phyloP scores from a whole-genome alignment of 345 rosid genomes.

The Hirschfeldia incana region DNA sequence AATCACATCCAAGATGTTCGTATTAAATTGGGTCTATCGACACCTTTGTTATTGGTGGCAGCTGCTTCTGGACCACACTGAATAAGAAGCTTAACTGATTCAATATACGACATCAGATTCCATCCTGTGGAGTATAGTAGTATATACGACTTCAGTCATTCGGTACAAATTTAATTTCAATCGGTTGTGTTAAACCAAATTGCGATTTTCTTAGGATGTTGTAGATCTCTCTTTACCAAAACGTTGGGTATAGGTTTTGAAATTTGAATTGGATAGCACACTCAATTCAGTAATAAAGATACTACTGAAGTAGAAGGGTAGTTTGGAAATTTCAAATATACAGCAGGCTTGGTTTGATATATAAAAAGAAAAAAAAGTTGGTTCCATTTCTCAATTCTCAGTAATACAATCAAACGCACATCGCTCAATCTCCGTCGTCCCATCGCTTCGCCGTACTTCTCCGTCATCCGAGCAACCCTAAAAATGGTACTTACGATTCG shows the following conservation, averaged over 20 bases:
- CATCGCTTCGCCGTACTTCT: slow-evolving; percentile 9
- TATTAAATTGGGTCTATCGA: too few relatives aligned
- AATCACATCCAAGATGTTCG: not conserved
- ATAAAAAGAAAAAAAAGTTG: not conserved
- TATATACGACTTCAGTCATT: too few relatives aligned
- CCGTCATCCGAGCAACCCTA: slow-evolving; percentile 13
- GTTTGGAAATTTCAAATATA: not conserved
- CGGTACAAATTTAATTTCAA: not conserved
- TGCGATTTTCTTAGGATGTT: not conserved
- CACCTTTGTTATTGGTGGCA: too few relatives aligned
- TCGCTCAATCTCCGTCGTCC: slow-evolving; percentile 24
- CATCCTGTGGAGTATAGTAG: too few relatives aligned
- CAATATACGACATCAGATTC: too few relatives aligned
- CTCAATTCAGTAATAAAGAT: not conserved
- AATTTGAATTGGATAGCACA: slow-evolving; percentile 17
- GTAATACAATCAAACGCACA: not conserved
- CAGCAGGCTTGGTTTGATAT: not conserved
- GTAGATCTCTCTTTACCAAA: too few relatives aligned
- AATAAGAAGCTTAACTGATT: too few relatives aligned
- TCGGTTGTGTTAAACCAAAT: not conserved
- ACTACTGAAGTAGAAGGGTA: slow-evolving; percentile 1
- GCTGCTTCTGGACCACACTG: not conserved
- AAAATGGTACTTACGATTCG: slow-evolving; percentile 25
- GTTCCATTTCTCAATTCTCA: not conserved
- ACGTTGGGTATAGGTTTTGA: slow-evolving; percentile 7